Evolutionary conservation across 1,284 basidiomycete genomes (phyloP).

Genomic region (Cutaneotrichosporon sp.): DNA sequence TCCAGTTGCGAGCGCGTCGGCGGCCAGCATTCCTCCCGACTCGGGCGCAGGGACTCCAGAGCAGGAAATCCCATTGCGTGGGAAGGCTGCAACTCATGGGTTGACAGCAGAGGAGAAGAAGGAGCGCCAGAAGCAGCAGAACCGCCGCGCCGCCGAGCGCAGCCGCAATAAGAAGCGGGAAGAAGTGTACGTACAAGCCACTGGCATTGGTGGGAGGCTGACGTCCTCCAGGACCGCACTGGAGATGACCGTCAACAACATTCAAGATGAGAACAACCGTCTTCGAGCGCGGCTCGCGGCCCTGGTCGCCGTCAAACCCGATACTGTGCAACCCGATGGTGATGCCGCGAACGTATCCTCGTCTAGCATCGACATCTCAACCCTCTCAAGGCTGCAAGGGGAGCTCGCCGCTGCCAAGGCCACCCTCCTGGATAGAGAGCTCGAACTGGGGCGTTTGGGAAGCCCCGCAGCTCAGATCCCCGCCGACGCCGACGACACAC

Average conservation of each 20-base stretch:
- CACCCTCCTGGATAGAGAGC: conserved; percentile 28
- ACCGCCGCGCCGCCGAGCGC: conserved; percentile 47
- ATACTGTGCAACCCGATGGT: not conserved
- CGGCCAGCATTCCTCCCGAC: not conserved
- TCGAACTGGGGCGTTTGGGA: conserved; percentile 23
- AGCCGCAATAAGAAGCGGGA: conserved; percentile 47
- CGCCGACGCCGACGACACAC: conserved; percentile 19
- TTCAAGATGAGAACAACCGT: conserved; percentile 46
- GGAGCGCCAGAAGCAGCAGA: conserved; percentile 45
- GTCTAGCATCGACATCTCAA: conserved; percentile 32
- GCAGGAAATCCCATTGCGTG: conserved; percentile 14
- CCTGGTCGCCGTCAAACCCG: conserved; percentile 27
- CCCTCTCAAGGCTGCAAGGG: conserved; percentile 32
- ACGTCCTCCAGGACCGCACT: conserved; percentile 33
- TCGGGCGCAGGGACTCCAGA: not conserved
- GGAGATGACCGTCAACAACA: conserved; percentile 42
- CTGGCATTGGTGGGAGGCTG: not conserved
- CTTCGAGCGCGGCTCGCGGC: conserved; percentile 37
- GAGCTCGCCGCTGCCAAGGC: conserved; percentile 33
- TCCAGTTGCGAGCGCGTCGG: not conserved
- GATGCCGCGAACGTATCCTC: conserved; percentile 1
- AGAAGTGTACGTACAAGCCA: conserved; percentile 39
- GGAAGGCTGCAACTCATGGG: conserved; percentile 19
- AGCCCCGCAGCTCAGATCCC: not conserved
- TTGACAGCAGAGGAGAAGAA: conserved; percentile 42